Percentiles rank a stretch among this genome's conserved stretches.
Evolutionary conservation across 345 rosid genomes (phyloP).

Genomic region (Litchi chinensis): DNA sequence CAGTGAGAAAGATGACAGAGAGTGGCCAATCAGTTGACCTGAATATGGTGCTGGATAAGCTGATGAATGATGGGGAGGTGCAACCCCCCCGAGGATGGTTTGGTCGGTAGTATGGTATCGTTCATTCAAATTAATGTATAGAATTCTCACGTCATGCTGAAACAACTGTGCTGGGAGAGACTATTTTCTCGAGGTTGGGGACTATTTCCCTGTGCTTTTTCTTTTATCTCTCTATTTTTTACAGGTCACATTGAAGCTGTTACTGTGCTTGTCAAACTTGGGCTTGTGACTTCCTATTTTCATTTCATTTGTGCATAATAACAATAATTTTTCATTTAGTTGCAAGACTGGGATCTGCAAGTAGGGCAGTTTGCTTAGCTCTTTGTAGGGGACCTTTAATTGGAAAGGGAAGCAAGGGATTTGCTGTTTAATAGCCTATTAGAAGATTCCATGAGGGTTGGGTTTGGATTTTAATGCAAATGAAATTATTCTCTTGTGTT

Average conservation of each 20-base stretch:
- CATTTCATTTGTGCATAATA: constrained; percentile 22
- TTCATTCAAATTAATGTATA: constrained; percentile 28
- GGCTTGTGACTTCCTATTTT: constrained; percentile 6
- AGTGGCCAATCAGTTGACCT: constrained; percentile 88
- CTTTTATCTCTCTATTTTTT: background rate
- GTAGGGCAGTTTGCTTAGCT: background rate
- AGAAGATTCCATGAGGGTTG: background rate
- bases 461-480: background rate
- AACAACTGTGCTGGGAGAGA: constrained; percentile 14
- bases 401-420: background rate
- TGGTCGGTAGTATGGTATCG: constrained; percentile 48
- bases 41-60: constrained; percentile 85
- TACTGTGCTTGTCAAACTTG: constrained; percentile 13
- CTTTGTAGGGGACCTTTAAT: background rate
- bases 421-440: background rate
- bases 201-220: constrained; percentile 1
- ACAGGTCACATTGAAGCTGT: constrained; percentile 14
- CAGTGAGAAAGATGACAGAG: constrained; percentile 79
- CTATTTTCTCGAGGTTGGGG: constrained; percentile 14
- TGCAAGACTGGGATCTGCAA: background rate
- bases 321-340: constrained; percentile 11
- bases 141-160: constrained; percentile 17
- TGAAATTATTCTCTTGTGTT: background rate
- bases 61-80: constrained; percentile 79
- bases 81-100: constrained; percentile 83